Conservation (phyloP, 2,329 filamentous ascomycete species). For the Aspergillus unguis region DNA sequence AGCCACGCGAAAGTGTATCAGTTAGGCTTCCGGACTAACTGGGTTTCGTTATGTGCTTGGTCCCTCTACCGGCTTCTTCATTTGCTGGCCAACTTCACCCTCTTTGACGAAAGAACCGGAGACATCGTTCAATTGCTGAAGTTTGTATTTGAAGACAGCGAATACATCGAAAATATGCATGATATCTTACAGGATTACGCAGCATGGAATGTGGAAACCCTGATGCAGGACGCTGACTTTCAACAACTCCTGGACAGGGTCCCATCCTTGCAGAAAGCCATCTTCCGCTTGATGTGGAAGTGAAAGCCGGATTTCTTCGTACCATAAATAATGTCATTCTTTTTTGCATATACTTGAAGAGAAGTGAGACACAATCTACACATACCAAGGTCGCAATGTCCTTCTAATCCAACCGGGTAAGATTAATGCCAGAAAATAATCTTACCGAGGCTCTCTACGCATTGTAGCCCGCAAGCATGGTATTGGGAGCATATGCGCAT, state of each 20-base stretch:
- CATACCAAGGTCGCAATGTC: too few relatives aligned
- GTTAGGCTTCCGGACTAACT: slow-evolving; percentile 8
- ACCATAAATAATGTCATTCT: too few relatives aligned
- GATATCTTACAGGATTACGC: slow-evolving; percentile 13
- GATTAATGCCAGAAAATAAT: too few relatives aligned
- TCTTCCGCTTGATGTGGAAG: not conserved
- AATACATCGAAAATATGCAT: slow-evolving; percentile 10
- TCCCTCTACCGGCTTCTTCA: slow-evolving; percentile 8
- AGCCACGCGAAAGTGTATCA: slow-evolving; percentile 10
- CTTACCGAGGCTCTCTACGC: too few relatives aligned
- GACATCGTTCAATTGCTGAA: slow-evolving; percentile 14
- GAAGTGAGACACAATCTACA: too few relatives aligned
- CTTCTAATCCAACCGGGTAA: too few relatives aligned
- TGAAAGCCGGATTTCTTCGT: not conserved
- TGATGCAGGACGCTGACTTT: slow-evolving; percentile 16
- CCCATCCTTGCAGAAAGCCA: not conserved
- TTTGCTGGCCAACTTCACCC: slow-evolving; percentile 10
- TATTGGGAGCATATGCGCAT: too few relatives aligned
- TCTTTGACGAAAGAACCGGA: slow-evolving; percentile 12
- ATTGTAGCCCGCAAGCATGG: too few relatives aligned
- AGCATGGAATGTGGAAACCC: slow-evolving; percentile 16
- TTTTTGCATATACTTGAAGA: too few relatives aligned
- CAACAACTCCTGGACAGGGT: slow-evolving; percentile 11
- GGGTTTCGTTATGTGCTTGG: slow-evolving; percentile 4
- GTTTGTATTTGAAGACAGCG: slow-evolving; percentile 16